Evolutionary conservation across 371 early-diverging fungal species (phyloP).

Genomic region (Cokeromyces recurvatus): DNA sequence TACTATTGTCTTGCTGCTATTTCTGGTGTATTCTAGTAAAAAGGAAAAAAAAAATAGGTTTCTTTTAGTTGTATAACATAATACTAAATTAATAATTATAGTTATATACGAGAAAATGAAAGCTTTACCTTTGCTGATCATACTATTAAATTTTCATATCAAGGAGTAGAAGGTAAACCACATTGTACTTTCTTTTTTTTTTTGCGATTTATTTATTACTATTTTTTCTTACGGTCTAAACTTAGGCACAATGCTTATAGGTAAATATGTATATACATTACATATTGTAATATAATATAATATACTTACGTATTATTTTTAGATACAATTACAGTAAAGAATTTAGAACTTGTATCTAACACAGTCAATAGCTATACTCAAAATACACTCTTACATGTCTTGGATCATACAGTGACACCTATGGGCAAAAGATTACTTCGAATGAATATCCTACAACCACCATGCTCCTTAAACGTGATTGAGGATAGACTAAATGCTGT

Average conservation of each 20-base stretch:
- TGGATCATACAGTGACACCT: conserved; percentile 61
- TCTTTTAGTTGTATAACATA: background rate
- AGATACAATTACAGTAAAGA: conserved; percentile 53
- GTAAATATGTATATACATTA: conserved; percentile 17
- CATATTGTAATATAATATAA: background rate
- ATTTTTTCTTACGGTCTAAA: too few relatives aligned
- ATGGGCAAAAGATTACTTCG: conserved; percentile 76
- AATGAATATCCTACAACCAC: conserved; percentile 71
- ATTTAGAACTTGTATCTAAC: conserved; percentile 63
- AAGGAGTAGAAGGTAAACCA: conserved; percentile 47
- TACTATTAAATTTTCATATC: conserved; percentile 62
- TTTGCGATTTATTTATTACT: background rate
- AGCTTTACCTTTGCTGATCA: conserved; percentile 47
- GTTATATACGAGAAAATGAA: conserved; percentile 50
- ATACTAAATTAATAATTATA: conserved; percentile 4
- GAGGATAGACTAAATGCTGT: conserved; percentile 50
- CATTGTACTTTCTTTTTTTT: background rate
- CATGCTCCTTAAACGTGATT: conserved; percentile 29
- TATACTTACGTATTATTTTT: background rate
- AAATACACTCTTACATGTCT: conserved; percentile 48
- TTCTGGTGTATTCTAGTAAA: conserved; percentile 49
- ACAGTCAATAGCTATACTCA: conserved; percentile 23
- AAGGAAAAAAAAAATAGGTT: background rate
- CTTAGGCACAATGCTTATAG: conserved; percentile 56
- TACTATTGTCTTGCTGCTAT: conserved; percentile 54